Evolutionary conservation across 2,329 filamentous ascomycete species (phyloP).

Genomic region (Cryphonectria naterciae): DNA sequence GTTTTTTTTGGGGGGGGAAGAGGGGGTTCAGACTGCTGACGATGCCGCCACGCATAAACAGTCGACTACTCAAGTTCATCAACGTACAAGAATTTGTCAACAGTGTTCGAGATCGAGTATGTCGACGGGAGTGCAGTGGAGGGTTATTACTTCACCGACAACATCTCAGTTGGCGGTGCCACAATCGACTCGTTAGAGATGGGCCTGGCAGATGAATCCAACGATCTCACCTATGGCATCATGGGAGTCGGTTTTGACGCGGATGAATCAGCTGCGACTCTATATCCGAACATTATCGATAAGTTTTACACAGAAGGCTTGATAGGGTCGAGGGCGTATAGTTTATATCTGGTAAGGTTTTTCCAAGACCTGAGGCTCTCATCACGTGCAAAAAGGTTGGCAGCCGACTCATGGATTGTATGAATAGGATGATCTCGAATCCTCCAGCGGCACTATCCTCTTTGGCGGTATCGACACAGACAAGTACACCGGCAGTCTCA

Average conservation of each 20-base stretch:
- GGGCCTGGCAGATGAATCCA: conserved; percentile 54
- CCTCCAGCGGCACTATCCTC: conserved; percentile 65
- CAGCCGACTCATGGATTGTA: neutral
- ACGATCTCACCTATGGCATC: conserved; percentile 57
- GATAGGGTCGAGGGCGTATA: conserved; percentile 69
- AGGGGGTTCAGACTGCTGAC: neutral
- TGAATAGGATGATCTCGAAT: conserved; percentile 48
- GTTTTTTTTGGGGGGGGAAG: neutral
- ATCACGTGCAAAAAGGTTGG: neutral
- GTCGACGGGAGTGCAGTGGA: conserved; percentile 58
- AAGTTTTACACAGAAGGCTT: conserved; percentile 64
- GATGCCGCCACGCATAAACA: conserved; percentile 21
- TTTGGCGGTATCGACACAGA: conserved; percentile 72
- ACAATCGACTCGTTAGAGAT: conserved; percentile 57
- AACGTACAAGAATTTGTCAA: conserved; percentile 47
- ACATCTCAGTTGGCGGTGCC: conserved; percentile 54
- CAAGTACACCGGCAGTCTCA: conserved; percentile 64
- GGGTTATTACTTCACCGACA: conserved; percentile 63
- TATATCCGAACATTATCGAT: conserved; percentile 65
- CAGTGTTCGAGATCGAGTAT: conserved; percentile 62
- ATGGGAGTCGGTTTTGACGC: conserved; percentile 62
- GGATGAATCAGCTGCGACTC: conserved; percentile 48
- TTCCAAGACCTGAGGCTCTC: neutral
- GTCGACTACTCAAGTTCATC: conserved; percentile 51
- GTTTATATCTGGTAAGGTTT: conserved; percentile 60